A percentile compares a stretch with the other conserved stretches of the same genome.
Evolutionary conservation across 1,284 basidiomycete species (phyloP).

Genomic region (Mycena citricolor): DNA sequence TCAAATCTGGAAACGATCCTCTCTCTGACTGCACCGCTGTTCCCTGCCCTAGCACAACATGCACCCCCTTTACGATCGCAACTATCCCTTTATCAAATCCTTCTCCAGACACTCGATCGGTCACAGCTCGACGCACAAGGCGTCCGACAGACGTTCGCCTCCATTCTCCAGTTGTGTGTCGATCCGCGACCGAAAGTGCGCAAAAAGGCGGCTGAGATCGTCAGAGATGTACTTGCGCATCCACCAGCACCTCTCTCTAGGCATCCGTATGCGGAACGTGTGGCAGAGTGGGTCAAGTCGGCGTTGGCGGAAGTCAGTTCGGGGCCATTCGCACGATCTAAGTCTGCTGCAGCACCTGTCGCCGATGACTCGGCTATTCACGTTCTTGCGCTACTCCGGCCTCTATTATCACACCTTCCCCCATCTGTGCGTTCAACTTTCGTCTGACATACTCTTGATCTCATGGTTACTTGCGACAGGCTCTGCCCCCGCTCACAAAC

Average conservation of each 20-base stretch:
- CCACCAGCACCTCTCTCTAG: slow-evolving; percentile 74
- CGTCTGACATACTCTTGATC: slow-evolving; percentile 18
- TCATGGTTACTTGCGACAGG: slow-evolving; percentile 50
- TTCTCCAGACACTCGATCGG: slow-evolving; percentile 68
- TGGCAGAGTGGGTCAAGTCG: slow-evolving; percentile 76
- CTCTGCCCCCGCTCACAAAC: slow-evolving; percentile 66
- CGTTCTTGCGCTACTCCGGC: slow-evolving; percentile 74
- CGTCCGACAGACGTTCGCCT: slow-evolving; percentile 76
- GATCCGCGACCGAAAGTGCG: slow-evolving; percentile 95
- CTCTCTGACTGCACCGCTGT: slow-evolving; percentile 76
- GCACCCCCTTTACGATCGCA: slow-evolving; percentile 74
- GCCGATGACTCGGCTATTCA: slow-evolving; percentile 79
- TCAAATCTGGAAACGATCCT: slow-evolving; percentile 65
- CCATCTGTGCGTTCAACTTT: slow-evolving; percentile 51
- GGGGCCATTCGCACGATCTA: slow-evolving; percentile 58
- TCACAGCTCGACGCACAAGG: slow-evolving; percentile 67
- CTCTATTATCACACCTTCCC: slow-evolving; percentile 62
- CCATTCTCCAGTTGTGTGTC: slow-evolving; percentile 78
- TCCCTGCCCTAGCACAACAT: slow-evolving; percentile 63
- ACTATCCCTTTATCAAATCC: slow-evolving; percentile 67
- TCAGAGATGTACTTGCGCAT: slow-evolving; percentile 71
- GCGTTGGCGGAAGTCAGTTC: slow-evolving; percentile 69
- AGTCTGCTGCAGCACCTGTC: slow-evolving; percentile 56
- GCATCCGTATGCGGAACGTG: slow-evolving; percentile 85
- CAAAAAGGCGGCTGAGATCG: slow-evolving; percentile 84